Base-by-base conservation (phyloP, 2,329 filamentous ascomycete genomes). In the Blastomyces silverae region DNA sequence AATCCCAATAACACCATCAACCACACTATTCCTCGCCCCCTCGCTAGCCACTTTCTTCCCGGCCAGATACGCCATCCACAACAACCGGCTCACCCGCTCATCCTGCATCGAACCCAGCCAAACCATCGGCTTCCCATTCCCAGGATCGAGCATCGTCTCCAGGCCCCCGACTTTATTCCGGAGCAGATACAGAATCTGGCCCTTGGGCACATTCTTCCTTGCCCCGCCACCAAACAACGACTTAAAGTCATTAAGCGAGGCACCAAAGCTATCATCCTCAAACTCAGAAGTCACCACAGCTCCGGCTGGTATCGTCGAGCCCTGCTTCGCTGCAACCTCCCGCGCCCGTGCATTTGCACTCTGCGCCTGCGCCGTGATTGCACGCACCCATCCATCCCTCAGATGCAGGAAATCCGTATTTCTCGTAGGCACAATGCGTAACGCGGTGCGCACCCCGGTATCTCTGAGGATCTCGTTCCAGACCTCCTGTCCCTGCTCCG, bases 351-450 rank as follows among this genome's bases (percentile, higher is more conserved):
- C 79, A 50, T 83, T 81, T 0, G 81, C 80, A 28, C 82, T 81
- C 67, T 87, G 82, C 2, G 89, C 88, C 44, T 89, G 86, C 10
- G 85, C 88, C 63, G 90, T 89, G 68, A 99, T 89, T 28, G 90
- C 89, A 6, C 92, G 85, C 66, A 97, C 90, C 80, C 92, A 95
- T 0, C 90, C 94, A 73, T 99, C 94, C 52, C 93, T 86, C 67
- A 99, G 78, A 76, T 99, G 94, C 69, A 88, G 86, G 77, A 97
- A 97, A 77, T 97, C 92, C 22, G 94, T 99, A 76, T 95, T 92
- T 48, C 91, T 84, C n/a, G 91, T 92, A 0, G 94, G 94, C 2
- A 93, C 87, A 68, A 99, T 89, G 57, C 93, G 85, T 78, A 96
- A 87, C 0, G 88, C 85, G 34, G 87, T 93, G 64, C 91, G 83